Evolutionary conservation across 2,329 filamentous ascomycete genomes (phyloP).

Genomic region (Diplodia sapinea): DNA sequence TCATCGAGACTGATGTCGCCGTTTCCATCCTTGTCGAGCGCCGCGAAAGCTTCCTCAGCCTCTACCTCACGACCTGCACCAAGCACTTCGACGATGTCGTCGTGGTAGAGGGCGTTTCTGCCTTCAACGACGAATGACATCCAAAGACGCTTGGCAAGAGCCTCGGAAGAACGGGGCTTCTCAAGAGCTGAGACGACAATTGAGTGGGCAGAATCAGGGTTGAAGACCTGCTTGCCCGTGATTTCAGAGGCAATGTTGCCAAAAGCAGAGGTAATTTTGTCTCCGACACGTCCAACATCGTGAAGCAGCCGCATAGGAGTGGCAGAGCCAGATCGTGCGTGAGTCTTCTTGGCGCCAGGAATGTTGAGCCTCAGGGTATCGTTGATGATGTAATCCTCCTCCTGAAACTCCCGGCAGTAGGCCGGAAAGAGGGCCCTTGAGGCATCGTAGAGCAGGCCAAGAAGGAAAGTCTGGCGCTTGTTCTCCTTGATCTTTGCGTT

Average conservation of each 20-base stretch:
- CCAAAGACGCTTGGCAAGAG: constrained; percentile 93
- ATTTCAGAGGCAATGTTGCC: constrained; percentile 94
- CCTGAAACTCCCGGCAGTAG: constrained; percentile 86
- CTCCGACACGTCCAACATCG: constrained; percentile 75
- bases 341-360: constrained; percentile 58
- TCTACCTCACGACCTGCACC: constrained; percentile 74
- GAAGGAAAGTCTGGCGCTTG: constrained; percentile 81
- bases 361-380: constrained; percentile 71
- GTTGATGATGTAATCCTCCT: constrained; percentile 91
- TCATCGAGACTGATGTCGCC: constrained; percentile 95
- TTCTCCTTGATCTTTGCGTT: constrained; percentile 83
- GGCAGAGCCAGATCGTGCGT: constrained; percentile 64
- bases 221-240: constrained; percentile 94
- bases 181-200: constrained; percentile 89
- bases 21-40: constrained; percentile 85
- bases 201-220: constrained; percentile 86
- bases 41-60: constrained; percentile 82
- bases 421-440: constrained; percentile 87
- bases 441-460: constrained; percentile 87
- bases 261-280: constrained; percentile 91
- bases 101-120: constrained; percentile 74
- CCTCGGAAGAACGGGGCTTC: constrained; percentile 81
- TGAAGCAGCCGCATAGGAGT: constrained; percentile 81
- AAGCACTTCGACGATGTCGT: constrained; percentile 88
- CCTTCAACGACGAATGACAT: constrained; percentile 97